Conservation (phyloP, 129 eudicot species). For the sunflower (Helianthus annuus) region DNA sequence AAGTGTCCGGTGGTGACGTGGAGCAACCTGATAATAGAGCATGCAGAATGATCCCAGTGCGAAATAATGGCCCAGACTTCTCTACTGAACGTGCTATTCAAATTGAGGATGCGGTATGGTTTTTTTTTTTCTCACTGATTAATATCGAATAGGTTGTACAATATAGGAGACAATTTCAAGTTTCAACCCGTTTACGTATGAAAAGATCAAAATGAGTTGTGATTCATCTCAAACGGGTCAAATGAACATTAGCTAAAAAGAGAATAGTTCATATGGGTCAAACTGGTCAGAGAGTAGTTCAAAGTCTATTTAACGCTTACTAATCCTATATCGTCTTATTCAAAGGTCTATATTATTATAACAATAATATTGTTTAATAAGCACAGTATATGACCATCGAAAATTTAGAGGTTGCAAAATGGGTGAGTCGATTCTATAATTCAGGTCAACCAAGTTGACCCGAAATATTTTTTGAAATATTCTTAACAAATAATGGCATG, state of each 20-base stretch:
- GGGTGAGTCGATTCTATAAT: neutral
- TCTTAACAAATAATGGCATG: no score
- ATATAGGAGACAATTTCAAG: neutral
- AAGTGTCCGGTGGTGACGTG: constrained; percentile 16
- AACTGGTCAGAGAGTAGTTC: neutral
- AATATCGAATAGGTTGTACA: neutral
- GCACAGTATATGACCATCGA: neutral
- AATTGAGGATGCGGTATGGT: constrained; percentile 11
- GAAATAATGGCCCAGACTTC: constrained; percentile 1
- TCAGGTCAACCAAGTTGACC: neutral
- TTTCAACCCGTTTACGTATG: neutral
- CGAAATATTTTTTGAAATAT: no score
- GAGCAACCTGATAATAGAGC: constrained; percentile 9
- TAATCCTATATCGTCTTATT: neutral
- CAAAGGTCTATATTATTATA: neutral
- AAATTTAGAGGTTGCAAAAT: no score
- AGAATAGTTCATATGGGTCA: neutral
- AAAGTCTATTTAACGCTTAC: neutral
- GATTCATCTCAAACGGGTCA: neutral
- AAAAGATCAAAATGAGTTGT: neutral
- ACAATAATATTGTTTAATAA: no score
- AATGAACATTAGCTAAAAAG: neutral
- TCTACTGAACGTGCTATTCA: constrained; percentile 3
- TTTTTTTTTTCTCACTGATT: neutral
- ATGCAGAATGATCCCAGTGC: constrained; percentile 8